Percentiles rank a stretch among this genome's conserved stretches.
Evolutionary conservation across 768 basidiomycete species (phyloP).

Genomic region (Lepiota brunneoincarnata): DNA sequence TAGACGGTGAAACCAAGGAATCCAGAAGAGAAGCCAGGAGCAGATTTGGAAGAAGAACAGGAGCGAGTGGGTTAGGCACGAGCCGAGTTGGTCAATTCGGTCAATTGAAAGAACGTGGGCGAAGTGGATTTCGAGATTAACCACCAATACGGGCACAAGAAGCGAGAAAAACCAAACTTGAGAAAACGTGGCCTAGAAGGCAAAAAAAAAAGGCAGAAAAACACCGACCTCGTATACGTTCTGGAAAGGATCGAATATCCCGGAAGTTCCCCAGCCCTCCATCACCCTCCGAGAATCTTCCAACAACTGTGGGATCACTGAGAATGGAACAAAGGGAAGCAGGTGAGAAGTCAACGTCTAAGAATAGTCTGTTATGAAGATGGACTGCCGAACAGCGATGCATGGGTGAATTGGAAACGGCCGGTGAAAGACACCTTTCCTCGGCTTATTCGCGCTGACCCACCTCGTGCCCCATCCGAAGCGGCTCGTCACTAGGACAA

Average conservation of each 20-base stretch:
- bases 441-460: background rate
- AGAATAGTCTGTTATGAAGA: background rate
- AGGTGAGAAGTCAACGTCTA: background rate
- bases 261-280: slow-evolving; percentile 63
- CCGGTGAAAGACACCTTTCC: background rate
- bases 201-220: slow-evolving; percentile 13
- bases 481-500: background rate
- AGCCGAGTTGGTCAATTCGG: background rate
- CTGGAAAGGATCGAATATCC: slow-evolving; percentile 70
- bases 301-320: slow-evolving; percentile 66
- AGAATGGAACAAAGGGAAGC: background rate
- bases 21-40: background rate
- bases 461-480: slow-evolving; percentile 2
- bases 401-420: background rate
- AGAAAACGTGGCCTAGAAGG: background rate
- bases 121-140: no score
- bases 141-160: background rate
- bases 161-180: background rate
- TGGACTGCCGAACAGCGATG: background rate
- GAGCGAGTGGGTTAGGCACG: background rate
- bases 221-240: slow-evolving; percentile 61
- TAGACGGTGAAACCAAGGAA: slow-evolving; percentile 7
- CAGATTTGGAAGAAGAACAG: background rate
- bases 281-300: slow-evolving; percentile 61
- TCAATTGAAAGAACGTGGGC: slow-evolving; percentile 7